phyloP scores from a whole-genome alignment of 768 basidiomycete genomes.

The Tylopilus sp. region DNA sequence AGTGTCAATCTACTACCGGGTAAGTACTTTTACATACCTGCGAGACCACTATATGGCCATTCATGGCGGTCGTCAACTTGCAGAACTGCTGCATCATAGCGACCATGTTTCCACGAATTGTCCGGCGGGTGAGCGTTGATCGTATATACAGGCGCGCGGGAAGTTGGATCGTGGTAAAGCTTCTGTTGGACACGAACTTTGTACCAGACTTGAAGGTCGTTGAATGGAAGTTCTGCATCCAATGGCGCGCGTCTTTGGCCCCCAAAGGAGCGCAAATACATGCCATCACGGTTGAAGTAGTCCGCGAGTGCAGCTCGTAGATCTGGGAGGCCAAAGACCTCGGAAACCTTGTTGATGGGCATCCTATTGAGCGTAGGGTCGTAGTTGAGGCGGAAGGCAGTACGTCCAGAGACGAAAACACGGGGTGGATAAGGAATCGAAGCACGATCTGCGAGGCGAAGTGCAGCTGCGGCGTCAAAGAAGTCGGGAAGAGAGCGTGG shows the following conservation, averaged over 20 bases:
- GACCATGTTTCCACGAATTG: neutral
- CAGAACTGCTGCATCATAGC: neutral
- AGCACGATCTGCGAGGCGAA: no score
- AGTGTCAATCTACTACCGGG: neutral
- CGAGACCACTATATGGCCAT: neutral
- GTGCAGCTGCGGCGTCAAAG: neutral
- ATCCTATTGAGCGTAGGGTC: neutral
- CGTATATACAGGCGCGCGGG: no score
- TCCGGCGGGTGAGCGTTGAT: no score
- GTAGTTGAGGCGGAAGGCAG: neutral
- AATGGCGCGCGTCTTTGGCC: neutral
- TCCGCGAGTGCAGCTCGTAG: neutral
- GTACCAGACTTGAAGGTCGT: neutral
- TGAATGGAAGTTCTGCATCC: neutral
- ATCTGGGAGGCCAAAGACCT: neutral
- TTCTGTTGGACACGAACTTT: neutral
- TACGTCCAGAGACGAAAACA: no score
- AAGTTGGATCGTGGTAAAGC: neutral
- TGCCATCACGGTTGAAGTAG: neutral
- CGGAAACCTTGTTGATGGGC: neutral
- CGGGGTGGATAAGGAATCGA: no score
- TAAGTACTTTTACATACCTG: no score
- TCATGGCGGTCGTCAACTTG: neutral
- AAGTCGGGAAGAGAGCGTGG: neutral
- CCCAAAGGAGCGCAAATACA: no score